A percentile compares a stretch with the other conserved stretches of the same genome.
Conservation (phyloP, 768 basidiomycete species). For the Chiua virens region DNA sequence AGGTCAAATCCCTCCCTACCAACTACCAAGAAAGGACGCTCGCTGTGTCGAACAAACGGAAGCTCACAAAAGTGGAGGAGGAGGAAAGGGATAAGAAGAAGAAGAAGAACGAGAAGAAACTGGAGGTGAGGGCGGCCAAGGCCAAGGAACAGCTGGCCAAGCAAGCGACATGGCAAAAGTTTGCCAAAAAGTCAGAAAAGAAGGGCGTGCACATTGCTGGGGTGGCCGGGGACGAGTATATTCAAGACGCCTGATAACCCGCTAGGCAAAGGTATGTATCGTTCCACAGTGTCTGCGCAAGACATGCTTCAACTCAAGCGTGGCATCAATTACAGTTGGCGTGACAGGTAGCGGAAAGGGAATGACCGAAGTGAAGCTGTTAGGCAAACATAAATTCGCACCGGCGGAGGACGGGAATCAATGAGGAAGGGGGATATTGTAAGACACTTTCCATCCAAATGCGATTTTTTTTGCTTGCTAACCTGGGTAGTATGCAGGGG, state of each 20-base stretch:
- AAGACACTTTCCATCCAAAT: not conserved
- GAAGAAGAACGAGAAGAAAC: constrained; percentile 94
- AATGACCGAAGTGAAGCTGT: constrained; percentile 73
- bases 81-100: constrained; percentile 87
- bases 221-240: constrained; percentile 82
- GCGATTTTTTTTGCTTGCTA: constrained; percentile 3
- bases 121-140: constrained; percentile 79
- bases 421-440: constrained; percentile 18
- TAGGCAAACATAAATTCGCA: constrained; percentile 77
- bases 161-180: constrained; percentile 91
- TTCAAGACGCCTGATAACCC: constrained; percentile 96
- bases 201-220: constrained; percentile 92
- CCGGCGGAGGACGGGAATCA: constrained; percentile 43
- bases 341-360: constrained; percentile 89
- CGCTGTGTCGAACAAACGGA: constrained; percentile 62
- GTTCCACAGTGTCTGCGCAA: constrained; percentile 14
- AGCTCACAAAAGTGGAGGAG: constrained; percentile 76
- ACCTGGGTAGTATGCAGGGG: constrained; percentile 11
- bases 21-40: constrained; percentile 48
- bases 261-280: constrained; percentile 69
- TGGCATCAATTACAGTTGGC: constrained; percentile 55
- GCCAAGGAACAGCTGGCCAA: constrained; percentile 84
- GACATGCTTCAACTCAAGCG: constrained; percentile 11
- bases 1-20: constrained; percentile 67
- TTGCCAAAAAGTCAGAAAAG: constrained; percentile 92